Evolutionary conservation across 805 yeast genomes (phyloP).

Genomic region (Candida dajiaensis): DNA sequence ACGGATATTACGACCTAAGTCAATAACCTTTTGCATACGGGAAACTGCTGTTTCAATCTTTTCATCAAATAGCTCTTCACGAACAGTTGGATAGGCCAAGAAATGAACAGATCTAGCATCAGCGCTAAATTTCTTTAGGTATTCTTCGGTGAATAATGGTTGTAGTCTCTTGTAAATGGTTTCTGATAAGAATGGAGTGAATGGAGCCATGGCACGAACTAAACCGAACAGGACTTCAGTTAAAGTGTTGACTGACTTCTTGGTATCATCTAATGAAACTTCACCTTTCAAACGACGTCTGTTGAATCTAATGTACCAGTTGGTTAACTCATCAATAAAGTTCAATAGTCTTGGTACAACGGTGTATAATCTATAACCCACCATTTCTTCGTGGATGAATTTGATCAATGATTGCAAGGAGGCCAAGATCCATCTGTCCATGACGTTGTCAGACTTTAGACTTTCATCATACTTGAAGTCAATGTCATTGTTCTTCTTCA

Average conservation of each 20-base stretch:
- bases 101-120: constrained; percentile 89
- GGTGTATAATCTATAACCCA: constrained; percentile 82
- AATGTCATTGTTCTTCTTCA: constrained; percentile 65
- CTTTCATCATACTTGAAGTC: constrained; percentile 69
- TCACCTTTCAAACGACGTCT: constrained; percentile 98
- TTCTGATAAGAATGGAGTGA: constrained; percentile 94
- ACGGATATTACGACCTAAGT: constrained; percentile 92
- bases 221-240: constrained; percentile 86
- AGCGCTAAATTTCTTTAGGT: constrained; percentile 42
- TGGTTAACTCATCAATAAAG: constrained; percentile 90
- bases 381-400: constrained; percentile 87
- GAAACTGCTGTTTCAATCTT: constrained; percentile 82
- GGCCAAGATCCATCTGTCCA: constrained; percentile 97
- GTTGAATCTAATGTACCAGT: constrained; percentile 98
- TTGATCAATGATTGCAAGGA: constrained; percentile 88
- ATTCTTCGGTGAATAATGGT: constrained; percentile 52
- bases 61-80: constrained; percentile 74
- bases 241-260: constrained; percentile 82
- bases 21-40: constrained; percentile 96
- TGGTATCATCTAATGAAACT: constrained; percentile 77
- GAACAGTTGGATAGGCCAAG: constrained; percentile 82
- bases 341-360: constrained; percentile 90
- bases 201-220: constrained; percentile 97
- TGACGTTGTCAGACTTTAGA: constrained; percentile 71
- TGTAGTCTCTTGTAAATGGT: constrained; percentile 75